A percentile compares a stretch with the other conserved stretches of the same genome.
Conservation (phyloP, 1,139 yeast genomes). For the Saccharomyces hybrid region DNA sequence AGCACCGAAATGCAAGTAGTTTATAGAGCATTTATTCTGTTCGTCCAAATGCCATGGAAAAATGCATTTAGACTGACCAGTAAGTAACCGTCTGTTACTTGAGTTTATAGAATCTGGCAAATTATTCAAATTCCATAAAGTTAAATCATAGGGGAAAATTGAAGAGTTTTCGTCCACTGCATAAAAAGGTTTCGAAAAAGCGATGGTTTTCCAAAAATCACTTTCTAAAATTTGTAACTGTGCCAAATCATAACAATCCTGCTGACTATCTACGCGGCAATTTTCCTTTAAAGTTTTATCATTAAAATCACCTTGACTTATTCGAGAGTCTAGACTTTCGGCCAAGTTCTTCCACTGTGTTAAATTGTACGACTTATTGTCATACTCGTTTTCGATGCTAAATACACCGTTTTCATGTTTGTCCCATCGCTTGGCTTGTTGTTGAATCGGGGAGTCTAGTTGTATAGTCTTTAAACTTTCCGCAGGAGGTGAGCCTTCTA, state of each 20-base stretch:
- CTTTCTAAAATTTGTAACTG: not conserved
- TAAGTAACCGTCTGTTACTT: constrained; percentile 47
- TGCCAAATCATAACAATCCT: not conserved
- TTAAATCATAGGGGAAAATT: not conserved
- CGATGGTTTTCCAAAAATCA: not conserved
- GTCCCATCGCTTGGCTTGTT: constrained; percentile 55
- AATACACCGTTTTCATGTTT: constrained; percentile 32
- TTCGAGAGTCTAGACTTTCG: not conserved
- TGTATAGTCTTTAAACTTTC: constrained; percentile 24
- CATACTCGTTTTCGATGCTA: not conserved
- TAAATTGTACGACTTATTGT: not conserved
- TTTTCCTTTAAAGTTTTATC: not conserved
- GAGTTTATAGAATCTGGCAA: not conserved
- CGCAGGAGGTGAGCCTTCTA: constrained; percentile 14
- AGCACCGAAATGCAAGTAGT: constrained; percentile 78
- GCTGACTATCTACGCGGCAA: not conserved
- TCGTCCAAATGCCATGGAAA: constrained; percentile 88
- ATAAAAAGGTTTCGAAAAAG: constrained; percentile 31
- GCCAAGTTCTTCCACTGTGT: not conserved
- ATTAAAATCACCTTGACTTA: not conserved
- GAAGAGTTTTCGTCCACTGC: constrained; percentile 40
- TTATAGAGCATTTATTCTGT: constrained; percentile 74
- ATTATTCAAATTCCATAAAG: not conserved
- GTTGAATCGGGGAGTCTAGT: constrained; percentile 66
- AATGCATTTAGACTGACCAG: constrained; percentile 82